These are phyloP conservation scores for Fraxinus sp. DNA, from an alignment of 305 asterid species.

Conservation along the genomic window DNA sequence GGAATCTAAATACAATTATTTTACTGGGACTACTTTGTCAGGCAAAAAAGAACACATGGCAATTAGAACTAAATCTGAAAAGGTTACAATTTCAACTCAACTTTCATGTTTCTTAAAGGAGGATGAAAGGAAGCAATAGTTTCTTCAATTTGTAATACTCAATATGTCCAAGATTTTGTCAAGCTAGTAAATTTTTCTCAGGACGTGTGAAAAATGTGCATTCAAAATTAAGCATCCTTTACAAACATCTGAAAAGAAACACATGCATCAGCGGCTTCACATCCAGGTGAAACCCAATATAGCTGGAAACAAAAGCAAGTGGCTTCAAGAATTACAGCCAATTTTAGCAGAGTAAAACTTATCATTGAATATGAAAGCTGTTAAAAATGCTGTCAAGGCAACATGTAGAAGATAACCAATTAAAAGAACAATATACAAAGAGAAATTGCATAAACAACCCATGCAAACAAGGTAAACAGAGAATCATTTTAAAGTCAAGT, in stretches of 20 bases:
- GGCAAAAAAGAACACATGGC: not conserved
- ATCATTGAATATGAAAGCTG: not conserved
- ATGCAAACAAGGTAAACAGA: constrained; percentile 1
- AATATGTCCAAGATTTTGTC: not conserved
- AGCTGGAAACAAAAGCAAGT: not conserved
- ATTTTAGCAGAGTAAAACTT: not conserved
- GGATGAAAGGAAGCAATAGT: not conserved
- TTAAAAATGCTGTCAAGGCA: not conserved
- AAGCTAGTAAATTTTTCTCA: not conserved
- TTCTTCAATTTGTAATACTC: not conserved
- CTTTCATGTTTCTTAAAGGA: not conserved
- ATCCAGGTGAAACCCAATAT: not conserved
- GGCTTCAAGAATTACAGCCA: not conserved
- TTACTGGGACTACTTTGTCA: not conserved
- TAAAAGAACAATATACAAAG: not conserved
- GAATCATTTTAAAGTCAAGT: not conserved
- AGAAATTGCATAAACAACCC: not conserved
- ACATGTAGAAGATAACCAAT: not conserved
- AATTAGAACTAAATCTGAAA: not conserved
- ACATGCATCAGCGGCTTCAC: not conserved
- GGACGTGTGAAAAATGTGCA: not conserved
- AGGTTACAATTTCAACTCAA: not conserved
- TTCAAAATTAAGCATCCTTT: not conserved
- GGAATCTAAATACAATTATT: not conserved
- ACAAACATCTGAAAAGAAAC: not conserved